phyloP scores from a whole-genome alignment of 2,329 filamentous ascomycete genomes.

The Phialemoniopsis sp. region DNA sequence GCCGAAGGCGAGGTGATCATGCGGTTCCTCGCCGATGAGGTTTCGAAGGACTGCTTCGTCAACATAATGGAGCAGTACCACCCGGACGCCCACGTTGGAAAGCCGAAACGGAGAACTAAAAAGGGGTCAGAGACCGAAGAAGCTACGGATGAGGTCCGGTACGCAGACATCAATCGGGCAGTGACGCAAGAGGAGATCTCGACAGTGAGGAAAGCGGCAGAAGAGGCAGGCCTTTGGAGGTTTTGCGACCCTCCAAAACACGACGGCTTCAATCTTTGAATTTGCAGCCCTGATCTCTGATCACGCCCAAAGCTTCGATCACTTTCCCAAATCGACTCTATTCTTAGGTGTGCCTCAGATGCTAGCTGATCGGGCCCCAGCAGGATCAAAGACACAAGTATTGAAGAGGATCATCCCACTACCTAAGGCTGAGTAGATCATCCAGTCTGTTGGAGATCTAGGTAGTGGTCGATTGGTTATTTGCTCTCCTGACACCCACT shows the following conservation, averaged over 20 bases:
- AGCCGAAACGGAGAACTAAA: conserved; percentile 41
- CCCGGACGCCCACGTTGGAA: conserved; percentile 77
- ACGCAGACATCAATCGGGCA: conserved; percentile 74
- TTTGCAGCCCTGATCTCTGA: no score
- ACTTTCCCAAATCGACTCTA: no score
- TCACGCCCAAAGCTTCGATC: no score
- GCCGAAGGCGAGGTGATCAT: conserved; percentile 72
- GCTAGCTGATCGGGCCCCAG: no score
- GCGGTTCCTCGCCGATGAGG: conserved; percentile 67
- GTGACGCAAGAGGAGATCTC: conserved; percentile 62
- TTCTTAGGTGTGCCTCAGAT: no score
- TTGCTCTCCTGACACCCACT: no score
- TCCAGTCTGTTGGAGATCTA: no score
- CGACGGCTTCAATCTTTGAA: conserved; percentile 45
- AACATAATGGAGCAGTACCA: conserved; percentile 90
- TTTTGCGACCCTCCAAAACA: conserved; percentile 63
- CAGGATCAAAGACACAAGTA: no score
- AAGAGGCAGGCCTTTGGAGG: conserved; percentile 70
- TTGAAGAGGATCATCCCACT: no score
- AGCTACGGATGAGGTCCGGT: conserved; percentile 49
- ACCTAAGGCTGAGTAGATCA: no score
- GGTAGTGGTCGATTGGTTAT: no score
- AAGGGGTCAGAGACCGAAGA: conserved; percentile 20
- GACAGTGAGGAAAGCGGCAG: conserved; percentile 62
- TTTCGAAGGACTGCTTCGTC: conserved; percentile 73